Evolutionary conservation across 352 stramenopile genomes (phyloP), one percentile per base, ranked within the genome.

Genomic region (Paralagenidium karlingii): DNA sequence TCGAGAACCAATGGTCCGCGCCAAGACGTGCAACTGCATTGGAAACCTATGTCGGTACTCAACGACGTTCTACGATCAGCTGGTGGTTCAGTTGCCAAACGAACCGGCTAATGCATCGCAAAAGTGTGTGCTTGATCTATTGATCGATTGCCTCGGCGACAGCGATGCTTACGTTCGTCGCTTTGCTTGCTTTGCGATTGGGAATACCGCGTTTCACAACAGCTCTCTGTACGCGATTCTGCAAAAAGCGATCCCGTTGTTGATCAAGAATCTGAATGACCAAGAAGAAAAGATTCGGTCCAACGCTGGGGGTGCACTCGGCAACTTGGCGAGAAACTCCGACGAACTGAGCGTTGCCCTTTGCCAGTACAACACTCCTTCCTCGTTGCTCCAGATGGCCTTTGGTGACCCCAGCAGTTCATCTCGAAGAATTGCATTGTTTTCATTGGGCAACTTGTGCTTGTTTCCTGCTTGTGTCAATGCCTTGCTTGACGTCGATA

Each of bases 131-230:
- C 19, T 94, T 0, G 51, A 70, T n/a, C 56, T 51, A 19, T 63
- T 94, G 10, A 64, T 94, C 19, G 40, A 34, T 25, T 52, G 62
- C 1, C 61, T 89, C 7, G 53, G 43, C 0, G 82, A 95, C 34
- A 24, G 48, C 0, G 78, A 96, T 49, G 61, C 58, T n/a, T 82
- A 84, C 38, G 82, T 91, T 5, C 64, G 83, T 0, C 91, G 91
- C 15, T 96, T 96, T 32, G 88, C 89, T 3, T 94, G 81, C 62
- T 97, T 97, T 53, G 87, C 84, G n/a, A 73, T 97, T 24, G 89
- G 89, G 24, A 97, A 97, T 43, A 85, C 82, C 12, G 84, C 88
- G 7, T 97, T 96, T 47, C 82, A 97, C 56, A 82, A 61, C 38
- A 60, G 54, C 11, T 45, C 59, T 2, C 44, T 97, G 3, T 97